Percentiles rank a stretch among this genome's conserved stretches.
These are phyloP conservation scores for Beauveria scarabaeidicola DNA, from an alignment of 2,329 filamentous ascomycete species.

Conservation along the genomic window DNA sequence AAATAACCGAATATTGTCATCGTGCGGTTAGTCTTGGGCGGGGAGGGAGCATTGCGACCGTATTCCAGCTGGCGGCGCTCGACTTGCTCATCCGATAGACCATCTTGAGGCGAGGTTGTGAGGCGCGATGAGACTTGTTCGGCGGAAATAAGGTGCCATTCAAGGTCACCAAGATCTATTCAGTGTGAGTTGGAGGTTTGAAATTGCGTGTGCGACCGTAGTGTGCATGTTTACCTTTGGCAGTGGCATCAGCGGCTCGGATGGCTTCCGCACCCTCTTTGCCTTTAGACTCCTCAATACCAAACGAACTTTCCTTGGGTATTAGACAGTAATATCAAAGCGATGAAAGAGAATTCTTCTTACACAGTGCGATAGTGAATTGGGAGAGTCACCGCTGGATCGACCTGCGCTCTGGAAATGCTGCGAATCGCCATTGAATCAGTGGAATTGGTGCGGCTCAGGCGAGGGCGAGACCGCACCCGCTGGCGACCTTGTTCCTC, in stretches of 20 bases:
- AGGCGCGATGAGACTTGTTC: constrained; percentile 53
- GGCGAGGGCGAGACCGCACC: constrained; percentile 15
- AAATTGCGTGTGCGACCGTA: neutral
- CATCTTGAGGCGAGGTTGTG: constrained; percentile 44
- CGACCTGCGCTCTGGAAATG: constrained; percentile 21
- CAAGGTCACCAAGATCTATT: constrained; percentile 51
- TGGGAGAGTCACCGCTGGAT: constrained; percentile 29
- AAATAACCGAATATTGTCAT: constrained; percentile 58
- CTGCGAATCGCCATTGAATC: constrained; percentile 35
- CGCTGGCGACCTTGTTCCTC: constrained; percentile 23
- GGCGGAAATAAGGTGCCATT: constrained; percentile 56
- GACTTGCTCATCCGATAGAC: constrained; percentile 52
- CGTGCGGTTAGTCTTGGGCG: constrained; percentile 52
- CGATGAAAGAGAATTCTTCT: constrained; percentile 15
- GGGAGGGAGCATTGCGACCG: constrained; percentile 59
- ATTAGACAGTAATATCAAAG: neutral
- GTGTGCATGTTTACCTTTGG: constrained; percentile 28
- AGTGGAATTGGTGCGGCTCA: constrained; percentile 20
- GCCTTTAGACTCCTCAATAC: constrained; percentile 47
- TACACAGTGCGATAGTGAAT: constrained; percentile 48
- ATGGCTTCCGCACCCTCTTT: constrained; percentile 30
- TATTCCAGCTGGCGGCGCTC: constrained; percentile 47
- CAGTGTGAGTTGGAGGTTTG: neutral
- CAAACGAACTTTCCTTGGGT: constrained; percentile 33
- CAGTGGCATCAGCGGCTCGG: constrained; percentile 34